These are phyloP conservation scores for Clarireedia sp. DNA, from an alignment of 2,329 filamentous ascomycete species.

Conservation along the genomic window DNA sequence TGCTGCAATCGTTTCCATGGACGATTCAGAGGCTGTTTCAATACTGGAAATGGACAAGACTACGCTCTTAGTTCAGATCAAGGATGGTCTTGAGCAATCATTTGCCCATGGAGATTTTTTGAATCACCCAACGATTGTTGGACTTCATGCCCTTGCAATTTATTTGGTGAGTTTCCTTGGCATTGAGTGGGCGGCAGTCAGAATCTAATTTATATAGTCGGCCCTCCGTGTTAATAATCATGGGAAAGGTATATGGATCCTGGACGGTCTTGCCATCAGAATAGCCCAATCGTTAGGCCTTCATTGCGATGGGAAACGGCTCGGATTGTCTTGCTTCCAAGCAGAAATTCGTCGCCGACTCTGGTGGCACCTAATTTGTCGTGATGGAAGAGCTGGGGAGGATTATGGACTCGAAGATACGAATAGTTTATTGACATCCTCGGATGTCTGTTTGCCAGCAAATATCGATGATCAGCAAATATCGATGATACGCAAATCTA, in stretches of 20 bases:
- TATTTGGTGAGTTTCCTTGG: conserved; percentile 34
- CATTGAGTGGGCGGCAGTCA: background rate
- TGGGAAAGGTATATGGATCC: conserved; percentile 38
- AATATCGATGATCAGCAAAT: background rate
- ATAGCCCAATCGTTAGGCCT: conserved; percentile 50
- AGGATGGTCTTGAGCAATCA: conserved; percentile 42
- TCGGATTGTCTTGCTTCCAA: conserved; percentile 43
- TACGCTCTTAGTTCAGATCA: conserved; percentile 36
- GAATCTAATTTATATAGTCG: conserved; percentile 22
- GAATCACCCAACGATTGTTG: conserved; percentile 39
- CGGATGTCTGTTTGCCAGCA: background rate
- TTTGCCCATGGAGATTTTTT: conserved; percentile 44
- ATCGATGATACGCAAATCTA: background rate
- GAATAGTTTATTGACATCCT: background rate
- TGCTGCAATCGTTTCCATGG: conserved; percentile 34
- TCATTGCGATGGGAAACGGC: conserved; percentile 46
- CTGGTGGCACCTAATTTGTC: conserved; percentile 27
- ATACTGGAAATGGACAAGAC: conserved; percentile 33
- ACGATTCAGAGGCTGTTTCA: conserved; percentile 1
- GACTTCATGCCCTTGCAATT: conserved; percentile 43
- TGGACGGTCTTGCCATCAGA: conserved; percentile 46
- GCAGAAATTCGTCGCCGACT: conserved; percentile 47
- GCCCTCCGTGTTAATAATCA: conserved; percentile 37
- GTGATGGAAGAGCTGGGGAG: conserved; percentile 40
- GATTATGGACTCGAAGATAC: conserved; percentile 39